Evolutionary conservation across 306 rosid species (phyloP), one percentile per base, ranked within the genome.

Genomic region (Vigna nakashimae): DNA sequence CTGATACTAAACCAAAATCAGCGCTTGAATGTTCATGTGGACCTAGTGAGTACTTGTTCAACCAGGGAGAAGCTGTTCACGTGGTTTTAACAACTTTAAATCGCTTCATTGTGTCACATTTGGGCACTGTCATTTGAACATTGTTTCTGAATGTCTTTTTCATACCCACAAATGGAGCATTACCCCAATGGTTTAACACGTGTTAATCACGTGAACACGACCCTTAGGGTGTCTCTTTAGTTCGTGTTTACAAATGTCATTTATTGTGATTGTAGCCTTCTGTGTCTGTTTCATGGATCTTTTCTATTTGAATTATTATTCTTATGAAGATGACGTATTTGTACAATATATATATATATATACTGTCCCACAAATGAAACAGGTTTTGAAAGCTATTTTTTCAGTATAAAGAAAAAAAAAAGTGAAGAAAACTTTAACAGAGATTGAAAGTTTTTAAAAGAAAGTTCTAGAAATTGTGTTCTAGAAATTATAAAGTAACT

Each of bases 121-220:
- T 17, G n/a, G 17, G 9, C 24, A 12, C 32, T 1, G 20, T 15
- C 15, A 56, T 72, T 20, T 14, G 40, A 55, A 38, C 32, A 52
- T 71, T 71, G 18, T 34, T 16, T 51, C 16, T 17, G 1, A 53
- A 71, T 24, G 52, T 71, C 65, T 1, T 71, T 53, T 55, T 22
- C 65, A 20, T 36, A 4, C 52, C 64, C 18, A 40, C 40, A 72
- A 24, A 74, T n/a, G 68, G 45, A 58, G 78, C 58, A 74, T 16
- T 0, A 59, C 8, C 46, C 78, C 78, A 59, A 43, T 74, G 78
- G 69, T 42, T 65, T 59, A 26, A 2, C 69, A 42, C 2, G 56
- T 73, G 68, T 6, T 43, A 57, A 56, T 49, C 68, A 74, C 78
- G 59, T 74, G 78, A 74, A 74, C 34, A 13, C n/a, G 78, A 26